phyloP scores from a whole-genome alignment of 257 asterid genomes.

The Primulina tabacum region DNA sequence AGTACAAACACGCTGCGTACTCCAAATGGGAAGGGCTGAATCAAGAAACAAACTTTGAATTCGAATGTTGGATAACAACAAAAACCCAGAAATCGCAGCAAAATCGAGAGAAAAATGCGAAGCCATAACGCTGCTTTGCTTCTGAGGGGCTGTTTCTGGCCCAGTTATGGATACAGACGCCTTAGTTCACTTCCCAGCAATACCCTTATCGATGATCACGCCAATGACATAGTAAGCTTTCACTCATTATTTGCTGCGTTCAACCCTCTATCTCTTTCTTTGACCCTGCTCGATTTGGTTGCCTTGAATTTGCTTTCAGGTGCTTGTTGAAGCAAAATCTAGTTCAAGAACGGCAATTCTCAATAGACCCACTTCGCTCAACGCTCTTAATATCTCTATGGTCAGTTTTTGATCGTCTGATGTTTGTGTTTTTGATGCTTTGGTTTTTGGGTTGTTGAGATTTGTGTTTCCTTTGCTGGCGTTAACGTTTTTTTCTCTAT shows the following conservation, averaged over 20 bases:
- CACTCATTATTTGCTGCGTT: neutral
- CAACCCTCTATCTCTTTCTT: neutral
- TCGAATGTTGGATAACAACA: neutral
- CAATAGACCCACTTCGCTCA: constrained; percentile 73
- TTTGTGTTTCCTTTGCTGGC: constrained; percentile 1
- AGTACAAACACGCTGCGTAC: too few species aligned
- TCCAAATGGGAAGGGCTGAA: too few species aligned
- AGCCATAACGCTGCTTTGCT: constrained; percentile 34
- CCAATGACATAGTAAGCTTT: constrained; percentile 50
- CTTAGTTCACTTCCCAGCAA: constrained; percentile 39
- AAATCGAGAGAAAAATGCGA: constrained; percentile 32
- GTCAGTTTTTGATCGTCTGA: constrained; percentile 32
- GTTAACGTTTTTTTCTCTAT: neutral
- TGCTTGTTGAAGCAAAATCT: constrained; percentile 70
- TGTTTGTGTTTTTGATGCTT: neutral
- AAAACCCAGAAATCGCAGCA: neutral
- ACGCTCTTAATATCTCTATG: constrained; percentile 70
- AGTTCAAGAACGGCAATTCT: constrained; percentile 83
- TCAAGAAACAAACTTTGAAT: neutral
- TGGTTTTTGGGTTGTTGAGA: neutral
- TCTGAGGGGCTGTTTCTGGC: constrained; percentile 33
- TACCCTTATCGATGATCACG: constrained; percentile 40
- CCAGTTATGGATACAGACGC: constrained; percentile 33
- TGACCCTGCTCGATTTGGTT: neutral
- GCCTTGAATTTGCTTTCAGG: constrained; percentile 45